Base-by-base conservation (phyloP, 805 yeast genomes). In the Candida morakotiae region DNA sequence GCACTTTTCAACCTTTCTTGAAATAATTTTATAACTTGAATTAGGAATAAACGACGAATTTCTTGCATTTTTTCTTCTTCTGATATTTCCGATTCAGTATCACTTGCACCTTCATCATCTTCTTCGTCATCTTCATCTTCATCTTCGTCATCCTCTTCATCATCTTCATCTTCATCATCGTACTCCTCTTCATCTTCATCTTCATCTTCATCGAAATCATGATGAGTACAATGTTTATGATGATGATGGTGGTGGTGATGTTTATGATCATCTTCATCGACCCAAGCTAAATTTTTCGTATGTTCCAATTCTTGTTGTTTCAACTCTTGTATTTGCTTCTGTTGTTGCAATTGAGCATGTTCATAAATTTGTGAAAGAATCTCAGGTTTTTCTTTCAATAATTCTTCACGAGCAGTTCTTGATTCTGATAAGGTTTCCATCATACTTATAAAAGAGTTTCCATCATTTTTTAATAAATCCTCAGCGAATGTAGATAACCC, bases 1-100 rank as follows among this genome's bases (percentile, higher is more conserved):
- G 95, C 86, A 21, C 73, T 77, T 51, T 84, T 68, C 22, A 89
- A 74, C 31, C 87, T 73, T 46, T 77, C 80, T 51, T 84, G 86
- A 48, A 89, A 73, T 53, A 87, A 69, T 37, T 86, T 78, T 4
- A 93, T 82, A 1, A 89, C 85, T 39, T 87, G 83, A 37, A 85
- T 70, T 49, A 86, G 87, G 43, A 89, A 73, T 69, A 87, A 73
- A 18, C 83, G 78, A 26, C 89, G 82, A 9, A 91, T 82, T 59
- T 88, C 95, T 49, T 78, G 81, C 51, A 85, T 62, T 35, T 88
- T 55, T 70, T 64, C 82, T 42, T 77, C 83, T 36, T 80, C 82
- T 0, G 62, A 55, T 9, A 61, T 58, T 40, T 62, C 69, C 3
- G 58, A 51, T 30, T 61, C 67, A 6, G 58, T 54, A 37, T 62